Base-by-base conservation (phyloP, 768 basidiomycete genomes). In the Agrocybe praecox region DNA sequence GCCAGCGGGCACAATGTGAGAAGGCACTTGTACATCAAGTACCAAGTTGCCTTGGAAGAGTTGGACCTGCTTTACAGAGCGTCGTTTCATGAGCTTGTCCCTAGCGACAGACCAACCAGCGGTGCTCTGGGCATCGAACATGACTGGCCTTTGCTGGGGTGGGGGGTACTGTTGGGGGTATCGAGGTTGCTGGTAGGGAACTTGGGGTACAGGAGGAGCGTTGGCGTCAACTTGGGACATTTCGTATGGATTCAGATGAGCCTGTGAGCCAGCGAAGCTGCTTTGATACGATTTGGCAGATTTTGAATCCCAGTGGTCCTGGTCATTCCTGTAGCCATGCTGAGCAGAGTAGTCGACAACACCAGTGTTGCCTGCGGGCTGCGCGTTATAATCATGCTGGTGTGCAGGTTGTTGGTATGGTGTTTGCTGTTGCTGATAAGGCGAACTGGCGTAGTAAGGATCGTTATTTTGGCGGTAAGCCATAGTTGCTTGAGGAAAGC, bases 11-110 rank as follows among this genome's bases (percentile, higher is more conserved):
- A 93, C 72, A 65, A 94, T 92, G 61, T 87, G 84, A 44, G 82
- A 81, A 2, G 93, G 93, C 2, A 92, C 92, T 23, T 80, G 85
- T 47, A 92, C 84, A 67, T 95, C 93, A 55, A 94, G 81, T 18
- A 95, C 89, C 46, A 95, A 74, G 70, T 95, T 95, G 36, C 93
- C 93, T 53, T 92, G 78, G 68, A 86, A 80, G 34, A 95, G 84
- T 63, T 87, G 86, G 57, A 95, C 88, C 62, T 92, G 88, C 56
- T 88, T 84, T 43, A 91, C 78, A 36, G 89, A 90, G 51, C 91
- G 80, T 43, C 88, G 85, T 67, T 88, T 90, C 85, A 94, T 85
- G 72, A 93, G 83, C 70, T 91, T 89, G 59, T 94, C 90, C 62
- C 84, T 77, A 44, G 87, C 88, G 43, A 77, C 76, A 22, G 85